Conservation (phyloP, 805 yeast genomes). For the Millerozyma miso region DNA sequence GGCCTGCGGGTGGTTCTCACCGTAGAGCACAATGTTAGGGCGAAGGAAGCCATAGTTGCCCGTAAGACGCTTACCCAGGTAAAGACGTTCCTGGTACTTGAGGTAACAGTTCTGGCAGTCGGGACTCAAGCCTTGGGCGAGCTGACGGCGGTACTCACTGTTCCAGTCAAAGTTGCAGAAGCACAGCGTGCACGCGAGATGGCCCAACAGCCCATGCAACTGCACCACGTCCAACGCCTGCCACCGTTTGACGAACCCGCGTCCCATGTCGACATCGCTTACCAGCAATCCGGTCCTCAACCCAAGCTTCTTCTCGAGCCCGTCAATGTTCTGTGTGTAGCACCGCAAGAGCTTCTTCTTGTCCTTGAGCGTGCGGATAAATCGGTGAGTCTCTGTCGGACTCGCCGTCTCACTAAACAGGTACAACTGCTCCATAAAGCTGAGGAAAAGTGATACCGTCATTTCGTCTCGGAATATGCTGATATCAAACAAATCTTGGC, state of each 20-base stretch:
- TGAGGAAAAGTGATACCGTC: slow-evolving; percentile 71
- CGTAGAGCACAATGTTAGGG: slow-evolving; percentile 89
- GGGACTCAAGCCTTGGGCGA: slow-evolving; percentile 66
- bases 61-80: slow-evolving; percentile 69
- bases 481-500: slow-evolving; percentile 88
- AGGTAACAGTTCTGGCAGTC: slow-evolving; percentile 69
- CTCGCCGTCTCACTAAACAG: slow-evolving; percentile 57
- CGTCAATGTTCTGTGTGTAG: slow-evolving; percentile 94
- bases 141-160: slow-evolving; percentile 38
- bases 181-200: slow-evolving; percentile 74
- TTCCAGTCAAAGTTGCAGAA: slow-evolving; percentile 59
- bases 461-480: slow-evolving; percentile 68
- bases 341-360: slow-evolving; percentile 72
- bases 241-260: slow-evolving; percentile 44
- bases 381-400: slow-evolving; percentile 82
- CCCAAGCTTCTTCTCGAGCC: slow-evolving; percentile 67
- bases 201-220: slow-evolving; percentile 83
- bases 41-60: slow-evolving; percentile 71
- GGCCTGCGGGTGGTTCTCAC: slow-evolving; percentile 88
- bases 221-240: slow-evolving; percentile 74
- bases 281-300: slow-evolving; percentile 53
- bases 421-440: slow-evolving; percentile 83
- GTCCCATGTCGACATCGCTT: slow-evolving; percentile 20
- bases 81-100: slow-evolving; percentile 50
- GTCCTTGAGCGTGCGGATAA: slow-evolving; percentile 57